Evolutionary conservation across 1,284 basidiomycete genomes (phyloP).

Genomic region (Cutaneotrichosporon arboriforme): DNA sequence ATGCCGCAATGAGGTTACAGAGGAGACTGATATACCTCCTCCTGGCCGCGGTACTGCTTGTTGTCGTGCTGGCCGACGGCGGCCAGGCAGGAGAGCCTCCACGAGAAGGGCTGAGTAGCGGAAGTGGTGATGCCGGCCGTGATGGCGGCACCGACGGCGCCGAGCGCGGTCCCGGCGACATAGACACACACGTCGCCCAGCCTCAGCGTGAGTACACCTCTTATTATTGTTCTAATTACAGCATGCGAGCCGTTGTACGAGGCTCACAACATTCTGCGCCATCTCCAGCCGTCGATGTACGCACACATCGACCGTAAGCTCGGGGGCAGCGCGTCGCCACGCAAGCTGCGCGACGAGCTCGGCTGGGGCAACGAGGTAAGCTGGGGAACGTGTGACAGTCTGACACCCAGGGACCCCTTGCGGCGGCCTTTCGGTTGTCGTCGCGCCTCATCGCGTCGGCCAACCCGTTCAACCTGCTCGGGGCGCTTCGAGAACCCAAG

Average conservation of each 20-base stretch:
- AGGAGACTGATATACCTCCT: slow-evolving; percentile 1
- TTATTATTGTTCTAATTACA: slow-evolving; percentile 1
- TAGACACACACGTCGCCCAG: background rate
- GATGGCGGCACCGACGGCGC: no score
- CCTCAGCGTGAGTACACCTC: background rate
- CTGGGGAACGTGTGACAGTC: background rate
- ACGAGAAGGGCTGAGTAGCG: background rate
- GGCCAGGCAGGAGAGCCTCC: background rate
- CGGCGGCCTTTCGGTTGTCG: slow-evolving; percentile 32
- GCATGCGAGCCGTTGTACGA: slow-evolving; percentile 28
- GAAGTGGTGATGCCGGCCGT: background rate
- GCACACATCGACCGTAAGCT: slow-evolving; percentile 29
- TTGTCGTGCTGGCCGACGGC: background rate
- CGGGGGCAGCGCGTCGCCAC: slow-evolving; percentile 14
- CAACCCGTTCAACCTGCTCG: slow-evolving; percentile 11
- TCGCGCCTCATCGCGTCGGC: slow-evolving; percentile 39
- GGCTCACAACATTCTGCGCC: slow-evolving; percentile 24
- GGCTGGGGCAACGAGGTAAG: slow-evolving; percentile 36
- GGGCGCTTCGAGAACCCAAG: slow-evolving; percentile 7
- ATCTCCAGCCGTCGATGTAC: slow-evolving; percentile 23
- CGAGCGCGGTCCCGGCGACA: no score
- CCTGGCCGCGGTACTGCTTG: background rate
- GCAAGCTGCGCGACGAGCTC: slow-evolving; percentile 33
- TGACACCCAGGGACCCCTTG: slow-evolving; percentile 33
- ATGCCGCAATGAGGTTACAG: slow-evolving; percentile 3